Base-by-base conservation (phyloP, 176 grass and related monocot species). In the Oryza rufipogon region DNA sequence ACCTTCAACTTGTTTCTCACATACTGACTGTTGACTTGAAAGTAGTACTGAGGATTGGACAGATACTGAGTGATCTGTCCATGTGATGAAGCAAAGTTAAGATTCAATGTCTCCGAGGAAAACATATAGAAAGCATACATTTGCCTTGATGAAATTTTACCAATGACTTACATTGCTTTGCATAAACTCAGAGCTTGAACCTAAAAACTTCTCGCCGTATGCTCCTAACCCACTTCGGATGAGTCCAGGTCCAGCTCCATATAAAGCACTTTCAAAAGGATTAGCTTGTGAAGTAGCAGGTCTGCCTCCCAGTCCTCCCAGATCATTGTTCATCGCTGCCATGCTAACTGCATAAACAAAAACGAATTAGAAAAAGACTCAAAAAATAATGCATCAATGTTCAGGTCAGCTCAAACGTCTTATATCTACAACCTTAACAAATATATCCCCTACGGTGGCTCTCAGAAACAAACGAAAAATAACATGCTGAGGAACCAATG, bases 1-100 rank as follows among this genome's bases (percentile, higher is more conserved):
- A 94, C 81, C 85, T 92, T 94, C 76, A 94, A 63, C 78, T 94
- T 97, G 85, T 97, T 97, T 80, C 88, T 80, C 84, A 94, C 88
- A 64, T 97, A 92, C 83, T 97, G 92, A 7, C 79, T 93, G 75
- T 94, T 97, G 52, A 97, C 95, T 84, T 97, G 88, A 88, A 97
- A 94, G 75, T 94, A 97, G 80, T 97, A 97, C 63, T 94, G 92
- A 28, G 95, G 92, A 32, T 94, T 54, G 11, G 92, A 97, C 38
- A 94, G 89, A 77, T 92, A 89, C 72, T 82, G 73, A 47, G 84
- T 91, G 64, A 94, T 91, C 90, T 97, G 88, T 41, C 71, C 41
- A 49, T 3, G 20, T 66, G 75, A 70, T 56, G 22, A 74, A 64
- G 56, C 23, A 74, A 74, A 81, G 36, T 15, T 81, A 17, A 42